Conservation (phyloP, 1,284 basidiomycete genomes). For the Cutaneotrichosporon cyanovorans region DNA sequence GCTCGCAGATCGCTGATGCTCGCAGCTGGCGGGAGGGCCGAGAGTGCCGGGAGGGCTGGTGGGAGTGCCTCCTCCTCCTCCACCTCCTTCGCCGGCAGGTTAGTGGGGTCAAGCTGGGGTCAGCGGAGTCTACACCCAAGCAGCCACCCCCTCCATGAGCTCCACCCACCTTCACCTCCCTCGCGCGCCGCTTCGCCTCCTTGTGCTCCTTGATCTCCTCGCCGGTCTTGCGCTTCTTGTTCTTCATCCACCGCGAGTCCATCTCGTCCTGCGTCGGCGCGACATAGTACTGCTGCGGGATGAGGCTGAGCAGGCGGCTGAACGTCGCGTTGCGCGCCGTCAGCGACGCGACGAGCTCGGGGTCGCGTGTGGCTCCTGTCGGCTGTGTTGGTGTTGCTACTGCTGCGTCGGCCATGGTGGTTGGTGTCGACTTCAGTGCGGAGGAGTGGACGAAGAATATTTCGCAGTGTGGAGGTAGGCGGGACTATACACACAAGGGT, state of each 20-base stretch:
- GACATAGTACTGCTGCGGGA: constrained; percentile 81
- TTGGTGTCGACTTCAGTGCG: not conserved
- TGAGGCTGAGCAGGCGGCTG: constrained; percentile 68
- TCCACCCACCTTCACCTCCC: constrained; percentile 64
- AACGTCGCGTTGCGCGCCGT: constrained; percentile 76
- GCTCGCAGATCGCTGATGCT: constrained; percentile 65
- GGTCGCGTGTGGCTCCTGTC: constrained; percentile 2
- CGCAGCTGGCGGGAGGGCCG: constrained; percentile 60
- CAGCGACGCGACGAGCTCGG: constrained; percentile 51
- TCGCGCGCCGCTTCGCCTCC: constrained; percentile 75
- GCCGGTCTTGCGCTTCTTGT: constrained; percentile 74
- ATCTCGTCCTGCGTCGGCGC: constrained; percentile 61
- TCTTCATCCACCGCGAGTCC: constrained; percentile 75
- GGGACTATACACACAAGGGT: not conserved
- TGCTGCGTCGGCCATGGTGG: constrained; percentile 3
- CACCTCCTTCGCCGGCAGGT: constrained; percentile 47
- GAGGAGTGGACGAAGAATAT: not conserved
- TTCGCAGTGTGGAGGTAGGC: not conserved
- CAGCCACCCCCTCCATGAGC: not conserved
- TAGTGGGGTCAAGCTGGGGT: constrained; percentile 74
- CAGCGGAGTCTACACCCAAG: not conserved
- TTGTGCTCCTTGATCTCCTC: constrained; percentile 79
- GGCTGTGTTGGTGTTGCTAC: not conserved
- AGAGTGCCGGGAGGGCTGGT: constrained; percentile 29
- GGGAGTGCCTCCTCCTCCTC: constrained; percentile 21